Evolutionary conservation across 805 yeast species (phyloP).

Genomic region (Lachancea waltii): DNA sequence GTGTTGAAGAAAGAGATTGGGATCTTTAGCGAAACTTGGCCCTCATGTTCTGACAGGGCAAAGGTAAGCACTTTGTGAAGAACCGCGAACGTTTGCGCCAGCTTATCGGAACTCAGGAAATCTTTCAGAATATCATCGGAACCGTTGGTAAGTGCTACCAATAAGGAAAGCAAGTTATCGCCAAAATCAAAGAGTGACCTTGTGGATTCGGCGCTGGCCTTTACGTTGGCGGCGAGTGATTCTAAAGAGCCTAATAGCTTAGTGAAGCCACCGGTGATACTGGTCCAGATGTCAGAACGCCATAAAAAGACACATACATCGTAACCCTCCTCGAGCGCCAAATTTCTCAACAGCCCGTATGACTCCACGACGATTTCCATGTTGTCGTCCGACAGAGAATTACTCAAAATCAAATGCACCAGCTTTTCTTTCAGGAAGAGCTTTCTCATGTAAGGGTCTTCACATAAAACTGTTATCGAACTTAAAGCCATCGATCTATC

Average conservation of each 20-base stretch:
- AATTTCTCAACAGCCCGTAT: conserved; percentile 71
- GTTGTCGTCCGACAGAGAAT: conserved; percentile 57
- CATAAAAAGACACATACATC: conserved; percentile 69
- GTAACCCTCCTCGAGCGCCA: conserved; percentile 82
- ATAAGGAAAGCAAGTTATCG: conserved; percentile 66
- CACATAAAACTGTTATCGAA: conserved; percentile 64
- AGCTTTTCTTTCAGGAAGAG: conserved; percentile 65
- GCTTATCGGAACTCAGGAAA: conserved; percentile 26
- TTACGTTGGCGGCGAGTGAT: conserved; percentile 31
- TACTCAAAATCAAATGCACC: conserved; percentile 55
- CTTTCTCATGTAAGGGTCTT: conserved; percentile 57
- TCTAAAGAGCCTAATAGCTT: conserved; percentile 47
- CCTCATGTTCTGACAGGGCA: conserved; percentile 22
- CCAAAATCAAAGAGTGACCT: conserved; percentile 55
- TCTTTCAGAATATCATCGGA: conserved; percentile 53
- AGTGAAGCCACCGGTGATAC: conserved; percentile 45
- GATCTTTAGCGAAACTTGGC: conserved; percentile 21
- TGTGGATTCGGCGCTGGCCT: conserved; percentile 35
- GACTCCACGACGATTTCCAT: conserved; percentile 77
- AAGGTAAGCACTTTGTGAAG: conserved; percentile 19
- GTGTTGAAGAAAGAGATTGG: conserved; percentile 44
- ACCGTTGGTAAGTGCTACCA: conserved; percentile 59
- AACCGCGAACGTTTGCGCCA: conserved; percentile 23
- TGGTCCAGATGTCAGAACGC: conserved; percentile 71
- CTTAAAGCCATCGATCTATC: conserved; percentile 75